phyloP scores from a whole-genome alignment of 2,329 filamentous ascomycete species.

The Venturia effusa region DNA sequence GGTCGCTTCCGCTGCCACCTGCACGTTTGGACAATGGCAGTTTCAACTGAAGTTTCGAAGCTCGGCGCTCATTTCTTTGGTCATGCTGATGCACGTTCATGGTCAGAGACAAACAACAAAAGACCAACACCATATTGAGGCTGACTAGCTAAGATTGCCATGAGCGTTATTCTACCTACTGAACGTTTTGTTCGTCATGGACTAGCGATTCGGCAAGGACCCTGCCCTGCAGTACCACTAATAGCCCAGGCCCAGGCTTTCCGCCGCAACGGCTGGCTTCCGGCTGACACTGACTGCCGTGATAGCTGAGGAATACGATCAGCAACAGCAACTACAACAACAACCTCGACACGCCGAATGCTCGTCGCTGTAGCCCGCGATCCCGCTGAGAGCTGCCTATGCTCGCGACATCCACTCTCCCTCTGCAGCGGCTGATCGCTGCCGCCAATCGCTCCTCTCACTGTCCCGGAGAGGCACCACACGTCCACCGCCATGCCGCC shows the following conservation, averaged over 20 bases:
- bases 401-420: background rate
- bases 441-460: background rate
- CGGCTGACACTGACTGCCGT: background rate
- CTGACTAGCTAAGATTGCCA: background rate
- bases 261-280: background rate
- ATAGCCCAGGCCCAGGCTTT: too few species aligned
- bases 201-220: background rate
- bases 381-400: background rate
- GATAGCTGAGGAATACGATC: background rate
- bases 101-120: background rate
- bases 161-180: background rate
- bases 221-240: background rate
- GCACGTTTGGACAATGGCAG: background rate
- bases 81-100: background rate
- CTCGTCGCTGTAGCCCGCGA: background rate
- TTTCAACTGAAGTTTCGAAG: constrained; percentile 2
- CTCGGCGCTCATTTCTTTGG: background rate
- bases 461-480: background rate
- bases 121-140: background rate
- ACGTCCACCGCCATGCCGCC: background rate
- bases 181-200: background rate
- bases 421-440: background rate
- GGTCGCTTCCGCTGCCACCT: background rate
- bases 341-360: background rate
- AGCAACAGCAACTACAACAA: background rate